Conservation (phyloP, 352 stramenopile species). For the Elongisporangium prolatum region DNA sequence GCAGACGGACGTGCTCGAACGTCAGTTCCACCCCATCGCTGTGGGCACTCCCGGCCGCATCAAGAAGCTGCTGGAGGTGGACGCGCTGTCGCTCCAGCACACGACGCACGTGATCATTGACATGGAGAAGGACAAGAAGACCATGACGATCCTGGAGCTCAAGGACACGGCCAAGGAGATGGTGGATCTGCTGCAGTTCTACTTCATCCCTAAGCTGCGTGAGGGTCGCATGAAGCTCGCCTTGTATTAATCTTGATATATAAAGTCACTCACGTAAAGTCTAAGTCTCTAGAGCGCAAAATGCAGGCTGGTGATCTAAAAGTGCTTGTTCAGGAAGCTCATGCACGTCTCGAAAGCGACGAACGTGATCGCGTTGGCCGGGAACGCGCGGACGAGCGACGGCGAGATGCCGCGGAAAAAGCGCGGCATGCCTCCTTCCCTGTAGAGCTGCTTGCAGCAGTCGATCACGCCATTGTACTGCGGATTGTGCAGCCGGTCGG, state of each 20-base stretch:
- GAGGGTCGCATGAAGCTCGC: conserved; percentile 62
- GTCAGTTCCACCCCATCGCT: conserved; percentile 69
- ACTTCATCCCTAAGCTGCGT: conserved; percentile 62
- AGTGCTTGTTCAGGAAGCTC: conserved; percentile 69
- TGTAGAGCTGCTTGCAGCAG: conserved; percentile 61
- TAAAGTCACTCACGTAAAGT: conserved; percentile 5
- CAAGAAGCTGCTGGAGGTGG: conserved; percentile 77
- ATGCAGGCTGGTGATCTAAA: conserved; percentile 29
- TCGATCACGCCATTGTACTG: conserved; percentile 69
- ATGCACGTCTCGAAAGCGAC: conserved; percentile 80
- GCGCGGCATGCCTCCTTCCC: conserved; percentile 50
- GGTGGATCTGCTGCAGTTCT: conserved; percentile 73
- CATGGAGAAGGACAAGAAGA: conserved; percentile 88
- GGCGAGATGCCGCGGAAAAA: conserved; percentile 82
- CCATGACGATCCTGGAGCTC: conserved; percentile 74
- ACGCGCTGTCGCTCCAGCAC: conserved; percentile 68
- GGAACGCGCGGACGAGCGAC: conserved; percentile 70
- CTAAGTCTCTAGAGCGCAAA: conserved; percentile 6
- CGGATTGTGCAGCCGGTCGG: conserved; percentile 64
- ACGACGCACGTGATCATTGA: conserved; percentile 79
- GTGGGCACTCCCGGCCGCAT: conserved; percentile 74
- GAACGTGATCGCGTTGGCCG: conserved; percentile 82
- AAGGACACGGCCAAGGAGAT: conserved; percentile 83
- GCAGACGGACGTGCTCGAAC: conserved; percentile 80
- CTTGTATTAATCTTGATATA: conserved; percentile 47